Evolutionary conservation across 2,329 filamentous ascomycete genomes (phyloP), one percentile per base, ranked within the genome.

Genomic region (Diatrype stigma): DNA sequence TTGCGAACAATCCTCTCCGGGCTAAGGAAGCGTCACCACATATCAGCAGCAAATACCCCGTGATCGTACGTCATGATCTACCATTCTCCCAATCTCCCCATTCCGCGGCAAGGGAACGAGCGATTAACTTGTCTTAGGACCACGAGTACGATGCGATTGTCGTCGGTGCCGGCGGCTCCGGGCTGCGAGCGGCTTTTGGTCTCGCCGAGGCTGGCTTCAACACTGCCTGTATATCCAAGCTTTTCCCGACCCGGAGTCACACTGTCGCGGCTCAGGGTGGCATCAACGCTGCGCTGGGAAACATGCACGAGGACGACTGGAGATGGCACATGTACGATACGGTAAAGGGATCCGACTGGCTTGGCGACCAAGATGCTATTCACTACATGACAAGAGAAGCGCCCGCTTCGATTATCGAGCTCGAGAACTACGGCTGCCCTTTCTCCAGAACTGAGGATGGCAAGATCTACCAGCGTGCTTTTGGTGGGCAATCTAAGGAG

Each of bases 281-380:
- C 67, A 93, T 94, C 79, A 94, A 94, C 71, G 89, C 89, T 51
- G 89, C 89, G 47, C 80, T 94, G 51, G 89, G 89, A 67, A 96
- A 96, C 78, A 96, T 96, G 92, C 91, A 96, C 80, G 84, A 93
- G 78, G 92, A 96, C 67, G 91, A 96, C 77, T 96, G 92, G 92
- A 86, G 91, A 79, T 96, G 92, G 92, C 92, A 96, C 77, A 96
- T 96, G 92, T 96, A 96, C 79, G 92, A 96, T 73, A 96, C 92
- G 42, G 92, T 96, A 70, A 96, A 96, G 80, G 92, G 92, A 60
- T 96, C 90, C 60, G 92, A 96, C 79, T 96, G 92, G 92, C 84
- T 96, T 47, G 92, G 92, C 72, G 92, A 96, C 73, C 92, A 96
- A 75, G 92, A 96, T 70, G 92, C 92, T 59, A 96, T 96, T 68